A percentile compares a stretch with the other conserved stretches of the same genome.
Conservation (phyloP, 441 rosid genomes). For the Kokia cookei region DNA sequence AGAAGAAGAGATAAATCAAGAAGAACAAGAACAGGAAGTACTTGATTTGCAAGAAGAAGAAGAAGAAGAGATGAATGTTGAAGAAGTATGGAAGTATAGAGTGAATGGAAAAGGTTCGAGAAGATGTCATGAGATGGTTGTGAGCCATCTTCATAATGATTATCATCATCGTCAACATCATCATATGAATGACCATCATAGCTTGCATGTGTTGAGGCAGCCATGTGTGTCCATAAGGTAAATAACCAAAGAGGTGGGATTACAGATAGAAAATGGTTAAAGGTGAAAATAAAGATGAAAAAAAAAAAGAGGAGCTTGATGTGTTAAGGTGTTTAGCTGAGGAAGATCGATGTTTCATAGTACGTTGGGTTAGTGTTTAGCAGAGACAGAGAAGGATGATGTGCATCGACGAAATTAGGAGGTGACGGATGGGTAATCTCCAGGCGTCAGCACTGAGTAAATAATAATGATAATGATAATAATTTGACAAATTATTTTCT, state of each 20-base stretch:
- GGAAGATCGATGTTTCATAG: background rate
- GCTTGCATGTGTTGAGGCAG: conserved; percentile 52
- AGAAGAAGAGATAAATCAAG: conserved; percentile 13
- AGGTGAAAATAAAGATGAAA: background rate
- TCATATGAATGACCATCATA: conserved; percentile 15
- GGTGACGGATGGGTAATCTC: background rate
- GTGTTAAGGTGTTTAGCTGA: background rate
- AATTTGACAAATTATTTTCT: background rate
- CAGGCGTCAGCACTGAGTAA: background rate
- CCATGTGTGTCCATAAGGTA: conserved; percentile 61
- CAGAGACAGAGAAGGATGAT: background rate
- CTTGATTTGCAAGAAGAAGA: background rate
- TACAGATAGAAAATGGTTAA: background rate
- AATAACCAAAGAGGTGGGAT: background rate
- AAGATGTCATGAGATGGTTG: conserved; percentile 36
- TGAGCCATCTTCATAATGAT: conserved; percentile 9
- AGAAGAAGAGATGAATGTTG: conserved; percentile 5
- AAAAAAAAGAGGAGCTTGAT: background rate
- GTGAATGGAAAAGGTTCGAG: conserved; percentile 36
- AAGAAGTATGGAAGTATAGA: conserved; percentile 19
- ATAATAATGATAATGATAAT: background rate
- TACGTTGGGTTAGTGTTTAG: background rate
- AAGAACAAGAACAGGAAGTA: background rate
- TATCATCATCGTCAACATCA: conserved; percentile 12
- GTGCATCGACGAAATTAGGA: background rate